Conservation (phyloP, 345 rosid species). For the Melaleuca quinquenervia region DNA sequence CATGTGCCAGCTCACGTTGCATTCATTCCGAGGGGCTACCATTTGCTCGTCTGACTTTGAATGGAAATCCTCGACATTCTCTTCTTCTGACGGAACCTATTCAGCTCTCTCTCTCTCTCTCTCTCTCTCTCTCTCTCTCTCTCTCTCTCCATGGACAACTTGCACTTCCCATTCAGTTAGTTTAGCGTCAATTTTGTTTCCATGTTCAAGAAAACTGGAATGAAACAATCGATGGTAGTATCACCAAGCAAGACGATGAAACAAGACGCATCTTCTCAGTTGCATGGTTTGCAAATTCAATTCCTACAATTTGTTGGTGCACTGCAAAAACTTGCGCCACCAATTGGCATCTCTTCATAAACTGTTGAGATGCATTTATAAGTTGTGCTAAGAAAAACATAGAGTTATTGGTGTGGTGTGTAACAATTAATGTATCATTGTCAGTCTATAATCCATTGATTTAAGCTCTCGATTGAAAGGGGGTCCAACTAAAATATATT, state of each 20-base stretch:
- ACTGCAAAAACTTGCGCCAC: too few relatives aligned
- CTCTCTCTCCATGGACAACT: not conserved
- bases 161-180: not conserved
- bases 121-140: not conserved
- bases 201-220: not conserved
- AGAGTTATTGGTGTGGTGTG: too few relatives aligned
- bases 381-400: too few relatives aligned
- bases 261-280: too few relatives aligned
- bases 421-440: too few relatives aligned
- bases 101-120: not conserved
- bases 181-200: not conserved
- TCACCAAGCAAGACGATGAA: too few relatives aligned
- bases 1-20: not conserved
- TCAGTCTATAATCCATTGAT: too few relatives aligned
- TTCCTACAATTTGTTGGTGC: not conserved
- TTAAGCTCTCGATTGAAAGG: too few relatives aligned
- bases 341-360: too few relatives aligned
- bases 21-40: not conserved
- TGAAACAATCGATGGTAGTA: not conserved
- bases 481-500: too few relatives aligned
- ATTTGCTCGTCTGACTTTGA: not conserved
- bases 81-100: not conserved
- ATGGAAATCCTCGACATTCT: not conserved
- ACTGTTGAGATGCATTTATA: too few relatives aligned
- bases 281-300: not conserved